These are phyloP conservation scores for Primulina huaijiensis DNA, from an alignment of 257 asterid genomes.

Conservation along the genomic window DNA sequence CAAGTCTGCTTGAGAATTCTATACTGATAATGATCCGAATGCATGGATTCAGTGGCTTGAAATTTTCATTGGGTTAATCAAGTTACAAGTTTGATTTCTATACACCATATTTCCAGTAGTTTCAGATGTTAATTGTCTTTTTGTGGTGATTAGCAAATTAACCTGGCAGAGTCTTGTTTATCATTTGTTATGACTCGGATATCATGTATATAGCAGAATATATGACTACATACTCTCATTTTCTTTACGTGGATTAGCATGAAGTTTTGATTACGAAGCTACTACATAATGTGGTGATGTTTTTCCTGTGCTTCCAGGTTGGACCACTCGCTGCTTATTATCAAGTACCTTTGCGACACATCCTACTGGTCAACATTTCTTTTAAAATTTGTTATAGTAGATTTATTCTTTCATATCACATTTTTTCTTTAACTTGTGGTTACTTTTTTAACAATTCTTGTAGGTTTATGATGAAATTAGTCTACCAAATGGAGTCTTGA, in stretches of 20 bases:
- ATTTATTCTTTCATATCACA: not conserved
- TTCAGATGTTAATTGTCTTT: conserved; percentile 6
- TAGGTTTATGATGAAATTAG: conserved; percentile 95
- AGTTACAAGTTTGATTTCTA: conserved; percentile 5
- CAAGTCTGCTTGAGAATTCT: not conserved
- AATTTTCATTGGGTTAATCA: not conserved
- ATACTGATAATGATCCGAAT: conserved; percentile 3
- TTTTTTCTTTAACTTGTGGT: conserved; percentile 5
- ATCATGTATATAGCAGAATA: not conserved
- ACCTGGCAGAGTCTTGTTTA: not conserved
- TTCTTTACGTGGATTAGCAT: not conserved
- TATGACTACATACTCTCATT: conserved; percentile 8
- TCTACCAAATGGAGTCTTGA: conserved; percentile 88
- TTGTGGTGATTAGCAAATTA: not conserved
- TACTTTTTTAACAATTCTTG: conserved; percentile 14
- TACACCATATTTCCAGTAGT: not conserved
- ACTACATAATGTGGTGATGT: not conserved
- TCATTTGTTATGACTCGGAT: conserved; percentile 4
- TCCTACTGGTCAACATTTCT: conserved; percentile 63
- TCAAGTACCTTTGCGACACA: conserved; percentile 94
- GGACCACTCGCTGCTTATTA: conserved; percentile 97
- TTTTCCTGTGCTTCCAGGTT: conserved; percentile 43
- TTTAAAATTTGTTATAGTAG: not conserved
- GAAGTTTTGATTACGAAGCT: not conserved
- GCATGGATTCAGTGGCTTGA: conserved; percentile 4